These are phyloP conservation scores for Rubia balearica DNA, from an alignment of 305 asterid genomes.

Conservation along the genomic window DNA sequence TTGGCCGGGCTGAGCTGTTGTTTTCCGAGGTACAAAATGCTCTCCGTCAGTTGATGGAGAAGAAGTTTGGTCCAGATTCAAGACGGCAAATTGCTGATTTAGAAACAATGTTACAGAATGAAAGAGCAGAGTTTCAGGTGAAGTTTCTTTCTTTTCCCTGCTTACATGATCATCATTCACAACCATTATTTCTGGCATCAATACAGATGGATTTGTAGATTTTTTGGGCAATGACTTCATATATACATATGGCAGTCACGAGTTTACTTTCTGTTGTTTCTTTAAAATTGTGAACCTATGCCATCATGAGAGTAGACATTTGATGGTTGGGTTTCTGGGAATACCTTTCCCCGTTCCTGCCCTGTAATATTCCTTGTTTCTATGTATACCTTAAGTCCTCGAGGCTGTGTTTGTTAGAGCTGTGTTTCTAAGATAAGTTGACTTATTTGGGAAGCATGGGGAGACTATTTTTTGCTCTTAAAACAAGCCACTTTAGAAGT, in stretches of 20 bases:
- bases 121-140: constrained; percentile 86
- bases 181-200: neutral
- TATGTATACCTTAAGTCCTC: neutral
- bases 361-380: neutral
- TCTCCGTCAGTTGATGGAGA: constrained; percentile 47
- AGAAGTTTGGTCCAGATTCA: constrained; percentile 38
- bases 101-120: constrained; percentile 68
- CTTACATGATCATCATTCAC: neutral
- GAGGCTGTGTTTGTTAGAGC: neutral
- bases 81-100: constrained; percentile 54
- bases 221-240: neutral
- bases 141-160: neutral
- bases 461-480: neutral
- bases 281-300: neutral
- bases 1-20: constrained; percentile 68
- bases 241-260: neutral
- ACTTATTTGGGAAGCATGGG: neutral
- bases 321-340: neutral
- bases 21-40: constrained; percentile 73
- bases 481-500: neutral
- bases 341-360: neutral
- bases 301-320: neutral
- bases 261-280: neutral
- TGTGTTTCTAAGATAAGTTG: neutral
- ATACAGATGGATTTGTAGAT: neutral